phyloP scores from a whole-genome alignment of 2,329 filamentous ascomycete genomes.

The Cordyceps cicadae region DNA sequence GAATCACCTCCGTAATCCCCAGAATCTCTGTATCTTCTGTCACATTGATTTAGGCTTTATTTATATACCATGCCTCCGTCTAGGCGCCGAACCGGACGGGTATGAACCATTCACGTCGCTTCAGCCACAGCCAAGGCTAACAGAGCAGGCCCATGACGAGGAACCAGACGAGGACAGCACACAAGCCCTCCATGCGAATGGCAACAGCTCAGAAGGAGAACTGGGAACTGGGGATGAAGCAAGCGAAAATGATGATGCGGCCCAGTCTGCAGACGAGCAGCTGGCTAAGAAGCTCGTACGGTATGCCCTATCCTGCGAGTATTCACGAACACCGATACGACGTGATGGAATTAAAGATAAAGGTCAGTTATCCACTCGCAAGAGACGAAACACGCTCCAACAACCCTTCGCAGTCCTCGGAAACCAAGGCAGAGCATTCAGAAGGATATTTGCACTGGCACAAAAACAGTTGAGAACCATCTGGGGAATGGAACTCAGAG shows the following conservation, averaged over 20 bases:
- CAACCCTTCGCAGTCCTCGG: slow-evolving; percentile 54
- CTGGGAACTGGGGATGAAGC: slow-evolving; percentile 31
- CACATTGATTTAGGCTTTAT: background rate
- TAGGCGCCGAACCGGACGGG: slow-evolving; percentile 25
- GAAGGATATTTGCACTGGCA: slow-evolving; percentile 64
- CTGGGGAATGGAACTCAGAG: slow-evolving; percentile 90
- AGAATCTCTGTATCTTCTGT: background rate
- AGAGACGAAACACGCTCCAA: slow-evolving; percentile 11
- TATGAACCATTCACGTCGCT: slow-evolving; percentile 14
- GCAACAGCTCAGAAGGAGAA: slow-evolving; percentile 23
- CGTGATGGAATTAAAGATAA: slow-evolving; percentile 56
- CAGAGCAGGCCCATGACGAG: slow-evolving; percentile 20
- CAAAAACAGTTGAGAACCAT: slow-evolving; percentile 61
- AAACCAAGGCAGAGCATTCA: slow-evolving; percentile 62
- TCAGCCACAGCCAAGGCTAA: background rate
- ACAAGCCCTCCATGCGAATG: slow-evolving; percentile 24
- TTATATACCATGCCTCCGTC: background rate
- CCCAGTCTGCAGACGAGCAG: slow-evolving; percentile 38
- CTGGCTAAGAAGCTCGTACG: slow-evolving; percentile 60
- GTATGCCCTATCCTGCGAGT: slow-evolving; percentile 59
- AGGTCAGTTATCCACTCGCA: slow-evolving; percentile 30
- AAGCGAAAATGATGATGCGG: slow-evolving; percentile 25
- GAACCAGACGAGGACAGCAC: slow-evolving; percentile 26
- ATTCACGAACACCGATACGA: slow-evolving; percentile 49
- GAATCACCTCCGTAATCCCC: background rate